Base-by-base conservation (phyloP, 2,329 filamentous ascomycete species). In the Aureobasidium mangrovei region DNA sequence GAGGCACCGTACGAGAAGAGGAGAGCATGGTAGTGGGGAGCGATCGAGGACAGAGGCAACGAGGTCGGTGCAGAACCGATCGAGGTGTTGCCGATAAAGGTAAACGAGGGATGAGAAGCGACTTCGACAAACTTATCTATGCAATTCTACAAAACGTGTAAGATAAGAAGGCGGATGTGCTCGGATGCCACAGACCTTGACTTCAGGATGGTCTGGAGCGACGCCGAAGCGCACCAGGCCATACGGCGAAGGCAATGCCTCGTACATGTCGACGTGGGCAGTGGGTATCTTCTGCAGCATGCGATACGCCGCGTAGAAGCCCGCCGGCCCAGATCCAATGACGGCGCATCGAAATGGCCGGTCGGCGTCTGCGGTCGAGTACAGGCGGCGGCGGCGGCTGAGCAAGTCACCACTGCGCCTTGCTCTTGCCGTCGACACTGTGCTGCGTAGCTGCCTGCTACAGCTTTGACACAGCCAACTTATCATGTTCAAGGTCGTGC, bases 171-270 rank as follows among this genome's bases (percentile, higher is more conserved):
- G n/a, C 3, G 29, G 4, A 52, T 12, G 46, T 10, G 32, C 26
- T 32, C 4, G 35, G 18, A 18, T 18, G 18, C 18, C 18, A 40
- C 48, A 3, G 73, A 93, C 89, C 82, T 98, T 98, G 61, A 98
- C 93, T 73, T 98, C 91, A 0, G 93, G 91, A 71, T 98, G 93
- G 68, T 98, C 93, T 4, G 93, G 93, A n/a, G 93, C 94, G 56
- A 98, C 93, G 7, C 93, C 93, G 65, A 93, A 95, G 54, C 93
- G 80, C 47, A 95, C 91, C 54, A 98, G 78, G 1, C 93, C 93
- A 66, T 88, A 98, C 0, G 93, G 93, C 3, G 95, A 90, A 0
- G 93, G 93, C 38, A 97, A 73, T 29, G 88, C 83, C 71, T 98
- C 93, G 66, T 95, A 98, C 91, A 98, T 97, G 70, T 97, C 91